Evolutionary conservation across 306 rosid genomes (phyloP).

Genomic region (Arachis stenosperma): DNA sequence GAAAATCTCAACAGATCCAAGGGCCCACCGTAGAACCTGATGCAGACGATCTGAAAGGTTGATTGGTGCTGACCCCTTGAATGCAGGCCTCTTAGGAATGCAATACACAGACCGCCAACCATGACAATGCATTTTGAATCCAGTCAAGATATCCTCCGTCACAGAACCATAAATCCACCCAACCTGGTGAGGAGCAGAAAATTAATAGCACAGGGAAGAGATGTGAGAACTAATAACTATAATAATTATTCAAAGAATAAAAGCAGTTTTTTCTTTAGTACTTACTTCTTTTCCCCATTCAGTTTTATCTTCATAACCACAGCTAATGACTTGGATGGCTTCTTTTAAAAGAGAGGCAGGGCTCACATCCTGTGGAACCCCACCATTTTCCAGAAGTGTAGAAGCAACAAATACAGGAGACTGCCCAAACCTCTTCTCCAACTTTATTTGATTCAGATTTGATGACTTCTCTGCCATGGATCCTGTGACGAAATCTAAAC

Average conservation of each 20-base stretch:
- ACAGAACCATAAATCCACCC: conserved; percentile 99
- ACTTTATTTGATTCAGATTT: conserved; percentile 59
- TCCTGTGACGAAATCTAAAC: conserved; percentile 54
- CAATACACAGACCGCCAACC: conserved; percentile 99
- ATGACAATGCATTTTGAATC: conserved; percentile 99
- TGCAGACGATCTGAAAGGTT: conserved; percentile 94
- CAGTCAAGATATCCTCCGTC: conserved; percentile 97
- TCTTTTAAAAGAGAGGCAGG: conserved; percentile 88
- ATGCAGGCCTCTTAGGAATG: conserved; percentile 85
- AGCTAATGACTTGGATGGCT: conserved; percentile 94
- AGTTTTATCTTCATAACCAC: conserved; percentile 97
- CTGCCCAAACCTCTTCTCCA: conserved; percentile 94
- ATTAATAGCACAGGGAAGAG: conserved; percentile 17
- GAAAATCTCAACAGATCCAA: conserved; percentile 95
- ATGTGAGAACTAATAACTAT: conserved; percentile 16
- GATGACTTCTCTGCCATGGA: conserved; percentile 46
- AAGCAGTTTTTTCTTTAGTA: background rate
- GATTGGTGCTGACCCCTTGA: conserved; percentile 98
- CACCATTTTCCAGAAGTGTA: conserved; percentile 80
- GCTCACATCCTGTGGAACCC: conserved; percentile 63
- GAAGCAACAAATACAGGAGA: conserved; percentile 88
- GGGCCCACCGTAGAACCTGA: conserved; percentile 98
- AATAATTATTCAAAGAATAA: background rate
- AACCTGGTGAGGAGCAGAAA: conserved; percentile 56
- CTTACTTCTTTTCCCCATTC: conserved; percentile 99